These are phyloP conservation scores for Nicotiana obtusifolia DNA, from an alignment of 257 asterid genomes.

Conservation along the genomic window DNA sequence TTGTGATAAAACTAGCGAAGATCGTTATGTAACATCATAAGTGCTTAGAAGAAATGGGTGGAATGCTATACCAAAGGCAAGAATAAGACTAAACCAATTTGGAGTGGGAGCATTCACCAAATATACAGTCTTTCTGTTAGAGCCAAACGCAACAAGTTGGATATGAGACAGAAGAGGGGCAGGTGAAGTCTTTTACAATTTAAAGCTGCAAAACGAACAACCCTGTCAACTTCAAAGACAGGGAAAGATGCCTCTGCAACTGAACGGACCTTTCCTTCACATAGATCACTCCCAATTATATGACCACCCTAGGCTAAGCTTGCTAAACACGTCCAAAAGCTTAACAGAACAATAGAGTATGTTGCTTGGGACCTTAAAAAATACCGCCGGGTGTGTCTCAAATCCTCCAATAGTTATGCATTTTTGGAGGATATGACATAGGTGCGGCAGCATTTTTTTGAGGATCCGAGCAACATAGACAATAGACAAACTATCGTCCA, in stretches of 20 bases:
- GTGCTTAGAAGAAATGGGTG: not conserved
- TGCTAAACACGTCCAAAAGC: not conserved
- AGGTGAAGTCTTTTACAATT: not conserved
- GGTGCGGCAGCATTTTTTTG: too few relatives aligned
- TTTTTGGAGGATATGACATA: too few relatives aligned
- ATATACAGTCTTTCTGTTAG: not conserved
- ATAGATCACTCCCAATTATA: too few relatives aligned
- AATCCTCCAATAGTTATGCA: too few relatives aligned
- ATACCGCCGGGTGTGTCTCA: too few relatives aligned
- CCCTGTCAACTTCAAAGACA: not conserved
- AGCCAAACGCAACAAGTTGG: not conserved
- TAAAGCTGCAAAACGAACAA: not conserved
- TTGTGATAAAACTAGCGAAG: not conserved
- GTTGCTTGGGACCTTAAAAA: too few relatives aligned
- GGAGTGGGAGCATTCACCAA: not conserved
- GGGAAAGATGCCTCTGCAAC: not conserved
- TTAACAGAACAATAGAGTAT: not conserved
- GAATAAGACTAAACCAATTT: not conserved
- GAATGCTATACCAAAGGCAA: not conserved
- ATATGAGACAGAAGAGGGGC: not conserved
- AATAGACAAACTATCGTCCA: not conserved
- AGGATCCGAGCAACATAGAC: too few relatives aligned
- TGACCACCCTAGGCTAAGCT: too few relatives aligned
- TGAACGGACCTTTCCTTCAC: not conserved
- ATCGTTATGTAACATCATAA: not conserved